These are phyloP conservation scores for Sclerotinia glacialis DNA, from an alignment of 2,329 filamentous ascomycete species.

Conservation along the genomic window DNA sequence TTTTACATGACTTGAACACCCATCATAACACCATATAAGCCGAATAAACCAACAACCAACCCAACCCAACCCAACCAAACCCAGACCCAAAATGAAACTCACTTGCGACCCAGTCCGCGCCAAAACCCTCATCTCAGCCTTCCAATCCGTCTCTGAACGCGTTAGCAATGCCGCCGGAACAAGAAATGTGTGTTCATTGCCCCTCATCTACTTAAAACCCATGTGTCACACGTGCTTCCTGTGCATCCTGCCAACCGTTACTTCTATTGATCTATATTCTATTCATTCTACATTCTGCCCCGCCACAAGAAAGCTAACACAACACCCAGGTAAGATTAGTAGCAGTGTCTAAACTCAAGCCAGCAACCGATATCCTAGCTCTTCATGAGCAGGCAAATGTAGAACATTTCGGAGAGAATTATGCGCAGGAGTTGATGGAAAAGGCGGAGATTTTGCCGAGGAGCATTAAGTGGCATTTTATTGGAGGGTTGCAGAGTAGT, in stretches of 20 bases:
- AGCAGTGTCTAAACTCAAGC: conserved; percentile 95
- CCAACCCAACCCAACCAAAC: neutral
- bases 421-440: conserved; percentile 82
- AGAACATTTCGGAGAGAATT: conserved; percentile 93
- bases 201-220: neutral
- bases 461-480: conserved; percentile 90
- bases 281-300: neutral
- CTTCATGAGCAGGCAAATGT: conserved; percentile 64
- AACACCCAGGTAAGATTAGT: conserved; percentile 70
- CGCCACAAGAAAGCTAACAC: conserved; percentile 24
- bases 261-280: too few species aligned
- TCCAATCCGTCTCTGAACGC: conserved; percentile 58
- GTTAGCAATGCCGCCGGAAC: conserved; percentile 53
- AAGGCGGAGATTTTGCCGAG: conserved; percentile 78
- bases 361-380: conserved; percentile 83
- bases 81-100: conserved; percentile 49
- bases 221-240: neutral
- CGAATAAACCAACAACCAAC: neutral
- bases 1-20: neutral
- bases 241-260: neutral
- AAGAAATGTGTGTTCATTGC: conserved; percentile 49
- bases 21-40: neutral
- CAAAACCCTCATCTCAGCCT: conserved; percentile 59
- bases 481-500: conserved; percentile 84
- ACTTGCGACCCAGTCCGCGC: conserved; percentile 58